Conservation (phyloP, 441 rosid species). For the Gossypium laxum region DNA sequence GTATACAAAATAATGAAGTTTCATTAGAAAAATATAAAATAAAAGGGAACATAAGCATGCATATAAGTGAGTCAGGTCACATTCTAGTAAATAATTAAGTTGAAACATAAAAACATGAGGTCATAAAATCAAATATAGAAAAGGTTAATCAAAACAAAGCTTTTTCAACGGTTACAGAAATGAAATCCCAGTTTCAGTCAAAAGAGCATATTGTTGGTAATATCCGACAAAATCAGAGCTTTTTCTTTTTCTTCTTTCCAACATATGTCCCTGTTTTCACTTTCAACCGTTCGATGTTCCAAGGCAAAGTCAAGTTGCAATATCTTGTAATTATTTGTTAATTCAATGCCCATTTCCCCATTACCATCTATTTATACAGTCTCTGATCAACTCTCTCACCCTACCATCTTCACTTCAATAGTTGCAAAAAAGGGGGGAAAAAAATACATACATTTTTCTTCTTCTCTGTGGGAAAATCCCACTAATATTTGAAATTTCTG, state of each 20-base stretch:
- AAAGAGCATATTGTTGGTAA: slow-evolving; percentile 37
- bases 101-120: neutral
- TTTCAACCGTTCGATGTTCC: slow-evolving; percentile 27
- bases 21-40: neutral
- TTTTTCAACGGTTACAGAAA: slow-evolving; percentile 40
- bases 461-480: neutral
- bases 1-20: neutral
- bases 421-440: neutral
- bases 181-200: slow-evolving; percentile 31
- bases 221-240: slow-evolving; percentile 42
- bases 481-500: slow-evolving; percentile 4
- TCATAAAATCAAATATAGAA: neutral
- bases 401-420: neutral
- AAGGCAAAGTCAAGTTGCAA: slow-evolving; percentile 32
- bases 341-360: slow-evolving; percentile 19
- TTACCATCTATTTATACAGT: slow-evolving; percentile 44
- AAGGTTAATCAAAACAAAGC: slow-evolving; percentile 7
- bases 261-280: slow-evolving; percentile 32
- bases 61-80: neutral
- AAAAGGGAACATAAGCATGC: neutral
- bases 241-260: slow-evolving; percentile 24
- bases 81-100: neutral
- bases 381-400: slow-evolving; percentile 10
- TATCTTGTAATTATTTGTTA: slow-evolving; percentile 29
- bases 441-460: neutral